These are phyloP conservation scores for Wickerhamomyces chambardii DNA, from an alignment of 805 yeast genomes.

Conservation along the genomic window DNA sequence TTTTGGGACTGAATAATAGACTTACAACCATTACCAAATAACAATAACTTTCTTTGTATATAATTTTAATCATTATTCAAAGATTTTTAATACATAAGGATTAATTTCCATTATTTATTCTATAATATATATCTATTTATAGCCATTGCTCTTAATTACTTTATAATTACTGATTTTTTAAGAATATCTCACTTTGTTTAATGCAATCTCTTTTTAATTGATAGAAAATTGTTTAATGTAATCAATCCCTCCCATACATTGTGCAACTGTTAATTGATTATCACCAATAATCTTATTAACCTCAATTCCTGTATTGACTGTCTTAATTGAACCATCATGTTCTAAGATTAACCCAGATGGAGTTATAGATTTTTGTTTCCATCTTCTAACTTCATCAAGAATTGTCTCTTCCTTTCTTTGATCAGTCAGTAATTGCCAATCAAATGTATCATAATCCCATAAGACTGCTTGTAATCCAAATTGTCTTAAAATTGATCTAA, in stretches of 20 bases:
- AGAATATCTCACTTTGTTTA: no score
- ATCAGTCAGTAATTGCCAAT: slow-evolving; percentile 66
- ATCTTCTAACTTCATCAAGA: slow-evolving; percentile 41
- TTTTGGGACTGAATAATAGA: no score
- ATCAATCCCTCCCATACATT: slow-evolving; percentile 62
- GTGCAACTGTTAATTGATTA: slow-evolving; percentile 68
- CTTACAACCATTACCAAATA: no score
- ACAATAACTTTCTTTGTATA: no score
- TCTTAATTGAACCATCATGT: slow-evolving; percentile 65
- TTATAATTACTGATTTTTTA: no score
- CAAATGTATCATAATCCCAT: slow-evolving; percentile 90
- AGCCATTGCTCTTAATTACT: no score
- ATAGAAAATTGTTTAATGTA: no score
- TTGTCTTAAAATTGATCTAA: slow-evolving; percentile 68
- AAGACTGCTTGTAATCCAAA: slow-evolving; percentile 83
- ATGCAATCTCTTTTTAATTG: no score
- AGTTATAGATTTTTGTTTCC: slow-evolving; percentile 28
- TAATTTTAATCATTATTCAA: no score
- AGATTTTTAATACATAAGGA: no score
- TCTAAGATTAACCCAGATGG: slow-evolving; percentile 68
- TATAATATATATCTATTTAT: no score
- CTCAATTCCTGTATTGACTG: slow-evolving; percentile 62
- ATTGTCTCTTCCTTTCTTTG: slow-evolving; percentile 46
- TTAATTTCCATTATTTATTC: no score
- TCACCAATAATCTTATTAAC: slow-evolving; percentile 46